Base-by-base conservation (phyloP, 1,139 yeast species). In the Magnusiomyces magnusii region DNA sequence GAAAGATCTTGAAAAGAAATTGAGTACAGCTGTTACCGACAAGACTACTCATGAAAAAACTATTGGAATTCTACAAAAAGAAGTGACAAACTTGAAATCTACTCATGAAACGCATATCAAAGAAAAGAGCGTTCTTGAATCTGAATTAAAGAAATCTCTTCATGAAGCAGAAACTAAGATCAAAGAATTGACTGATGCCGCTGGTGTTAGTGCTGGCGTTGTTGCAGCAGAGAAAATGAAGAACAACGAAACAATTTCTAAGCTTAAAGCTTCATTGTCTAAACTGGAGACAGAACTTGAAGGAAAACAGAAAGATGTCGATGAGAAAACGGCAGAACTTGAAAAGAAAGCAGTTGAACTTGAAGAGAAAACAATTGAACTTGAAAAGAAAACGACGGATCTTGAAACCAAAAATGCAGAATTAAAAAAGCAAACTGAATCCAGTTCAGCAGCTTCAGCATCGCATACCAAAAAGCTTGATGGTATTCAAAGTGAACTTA, bases 1-100 rank as follows among this genome's bases (percentile, higher is more conserved):
- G 74, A 73, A 53, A 86, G 82, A 25, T 19, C 51, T 54, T 34
- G 9, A 55, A 51, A n/a, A 55, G 2, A n/a, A 55, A 19, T 21
- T 55, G 25, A 31, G 21, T 17, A 19, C 47, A 39, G 24, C 34
- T 5, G n/a, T 23, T 44, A 9, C 49, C 3, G n/a, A 9, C 3
- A 44, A 21, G 7, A 13, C 5, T 13, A n/a, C n/a, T 5, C 3
- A 44, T 5, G 49, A 44, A 21, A 3, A 19, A 17, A 9, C 24
- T 21, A 23, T 44, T 44, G 17, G 10, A 21, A 9, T 21, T 19
- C 5, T 44, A 5, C 49, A 44, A 23, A 44, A 44, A 21, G 49
- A 44, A 23, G 19, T 44, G 3, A 27, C 5, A 9, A n/a, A 21
- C 3, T 44, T 44, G 49, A 44, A 44, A 27, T 7, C 5, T 23